Conservation (phyloP, 208 protist genomes). For the Lotmaria passim region DNA sequence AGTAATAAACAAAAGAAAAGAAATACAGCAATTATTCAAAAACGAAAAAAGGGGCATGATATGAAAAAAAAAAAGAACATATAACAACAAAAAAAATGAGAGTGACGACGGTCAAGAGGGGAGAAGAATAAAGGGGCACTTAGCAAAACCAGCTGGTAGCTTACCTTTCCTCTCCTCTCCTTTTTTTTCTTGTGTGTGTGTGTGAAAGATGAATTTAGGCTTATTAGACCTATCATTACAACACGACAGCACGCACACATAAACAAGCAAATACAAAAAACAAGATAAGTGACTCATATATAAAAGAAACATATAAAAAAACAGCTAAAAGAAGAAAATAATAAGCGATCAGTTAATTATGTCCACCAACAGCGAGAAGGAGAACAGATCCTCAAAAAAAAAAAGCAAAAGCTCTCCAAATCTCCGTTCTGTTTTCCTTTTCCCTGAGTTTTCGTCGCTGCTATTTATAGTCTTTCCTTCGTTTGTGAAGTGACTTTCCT, state of each 20-base stretch:
- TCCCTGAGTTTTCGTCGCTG: too few relatives aligned
- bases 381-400: background rate
- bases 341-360: too few relatives aligned
- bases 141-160: too few relatives aligned
- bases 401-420: background rate
- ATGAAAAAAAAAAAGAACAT: background rate
- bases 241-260: too few relatives aligned
- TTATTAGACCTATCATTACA: too few relatives aligned
- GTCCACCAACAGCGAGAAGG: background rate
- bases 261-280: slow-evolving; percentile 1
- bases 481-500: too few relatives aligned
- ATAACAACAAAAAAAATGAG: background rate
- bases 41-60: background rate
- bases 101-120: background rate
- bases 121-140: background rate
- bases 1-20: slow-evolving; percentile 15
- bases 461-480: too few relatives aligned
- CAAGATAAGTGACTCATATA: too few relatives aligned
- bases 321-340: slow-evolving; percentile 6
- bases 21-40: slow-evolving; percentile 8
- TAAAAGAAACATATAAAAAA: slow-evolving; percentile 30
- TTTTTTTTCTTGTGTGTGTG: too few relatives aligned
- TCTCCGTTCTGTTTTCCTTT: background rate
- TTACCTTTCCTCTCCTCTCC: too few relatives aligned
- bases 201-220: too few relatives aligned